Conservation (phyloP, 495 filamentous ascomycete species). For the Aspergillus coremiiformis region DNA sequence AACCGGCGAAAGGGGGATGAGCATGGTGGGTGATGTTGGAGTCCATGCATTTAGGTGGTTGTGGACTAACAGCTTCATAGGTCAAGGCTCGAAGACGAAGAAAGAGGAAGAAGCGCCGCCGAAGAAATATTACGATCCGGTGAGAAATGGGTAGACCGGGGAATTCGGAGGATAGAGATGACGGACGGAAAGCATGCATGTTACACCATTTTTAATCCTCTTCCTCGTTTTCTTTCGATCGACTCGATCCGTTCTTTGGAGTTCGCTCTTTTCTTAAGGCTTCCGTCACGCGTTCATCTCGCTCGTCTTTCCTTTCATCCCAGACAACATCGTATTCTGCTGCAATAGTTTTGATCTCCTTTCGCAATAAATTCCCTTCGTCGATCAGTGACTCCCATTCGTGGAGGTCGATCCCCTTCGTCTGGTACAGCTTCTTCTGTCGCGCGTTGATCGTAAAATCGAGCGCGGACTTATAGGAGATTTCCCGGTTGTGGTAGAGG, state of each 20-base stretch:
- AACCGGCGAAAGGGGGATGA: constrained; percentile 39
- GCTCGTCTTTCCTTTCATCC: constrained; percentile 75
- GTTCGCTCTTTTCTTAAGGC: constrained; percentile 57
- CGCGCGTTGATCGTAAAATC: constrained; percentile 76
- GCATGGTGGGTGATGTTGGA: constrained; percentile 19
- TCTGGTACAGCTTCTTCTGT: constrained; percentile 69
- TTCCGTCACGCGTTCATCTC: constrained; percentile 64
- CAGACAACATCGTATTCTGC: constrained; percentile 91
- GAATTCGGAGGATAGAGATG: too few relatives aligned
- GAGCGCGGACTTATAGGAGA: constrained; percentile 75
- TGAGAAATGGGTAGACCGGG: constrained; percentile 29
- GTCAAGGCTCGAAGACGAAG: constrained; percentile 12
- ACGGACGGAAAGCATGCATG: background rate
- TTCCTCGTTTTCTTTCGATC: constrained; percentile 37
- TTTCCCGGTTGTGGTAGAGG: constrained; percentile 84
- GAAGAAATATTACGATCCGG: constrained; percentile 42
- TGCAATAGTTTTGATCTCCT: constrained; percentile 75
- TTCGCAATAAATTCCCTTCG: constrained; percentile 69
- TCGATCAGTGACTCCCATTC: constrained; percentile 76
- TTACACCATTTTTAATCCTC: constrained; percentile 29
- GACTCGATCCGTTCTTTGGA: constrained; percentile 43
- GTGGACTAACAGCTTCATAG: background rate
- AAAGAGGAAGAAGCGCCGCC: constrained; percentile 22
- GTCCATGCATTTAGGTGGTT: background rate
- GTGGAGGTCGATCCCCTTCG: constrained; percentile 63